Conservation (phyloP, 768 basidiomycete species). For the Pleurotus tuoliensis region DNA sequence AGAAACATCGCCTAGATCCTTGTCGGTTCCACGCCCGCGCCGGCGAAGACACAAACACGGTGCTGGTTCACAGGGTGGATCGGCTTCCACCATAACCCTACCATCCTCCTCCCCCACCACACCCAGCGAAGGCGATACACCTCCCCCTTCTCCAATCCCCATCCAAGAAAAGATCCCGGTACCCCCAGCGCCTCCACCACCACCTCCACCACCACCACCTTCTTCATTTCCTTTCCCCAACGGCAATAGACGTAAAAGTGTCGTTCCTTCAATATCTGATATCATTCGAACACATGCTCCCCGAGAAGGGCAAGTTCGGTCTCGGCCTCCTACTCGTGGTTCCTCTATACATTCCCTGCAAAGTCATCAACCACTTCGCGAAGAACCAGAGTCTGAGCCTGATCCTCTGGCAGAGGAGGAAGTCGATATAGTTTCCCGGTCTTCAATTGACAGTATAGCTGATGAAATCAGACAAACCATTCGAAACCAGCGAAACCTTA, state of each 20-base stretch:
- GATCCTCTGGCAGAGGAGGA: slow-evolving; percentile 54
- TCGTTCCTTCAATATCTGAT: slow-evolving; percentile 82
- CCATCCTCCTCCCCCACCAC: slow-evolving; percentile 14
- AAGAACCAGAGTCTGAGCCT: slow-evolving; percentile 53
- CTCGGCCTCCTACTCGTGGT: slow-evolving; percentile 40
- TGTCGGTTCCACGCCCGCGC: slow-evolving; percentile 29
- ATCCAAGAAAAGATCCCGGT: neutral
- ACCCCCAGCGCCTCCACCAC: neutral
- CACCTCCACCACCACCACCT: slow-evolving; percentile 14
- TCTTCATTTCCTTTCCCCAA: slow-evolving; percentile 18
- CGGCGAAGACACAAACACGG: slow-evolving; percentile 27
- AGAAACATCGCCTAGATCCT: slow-evolving; percentile 28
- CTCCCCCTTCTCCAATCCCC: slow-evolving; percentile 10
- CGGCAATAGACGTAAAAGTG: slow-evolving; percentile 33
- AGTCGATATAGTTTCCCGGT: slow-evolving; percentile 65
- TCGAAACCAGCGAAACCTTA: slow-evolving; percentile 48
- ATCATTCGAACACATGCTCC: slow-evolving; percentile 82
- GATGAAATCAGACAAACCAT: slow-evolving; percentile 75
- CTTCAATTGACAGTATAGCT: slow-evolving; percentile 84
- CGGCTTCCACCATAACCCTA: slow-evolving; percentile 17
- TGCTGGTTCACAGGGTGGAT: slow-evolving; percentile 24
- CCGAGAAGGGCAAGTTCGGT: slow-evolving; percentile 44
- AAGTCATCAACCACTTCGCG: slow-evolving; percentile 42
- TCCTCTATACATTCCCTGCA: slow-evolving; percentile 43
- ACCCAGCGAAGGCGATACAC: slow-evolving; percentile 8